phyloP scores from a whole-genome alignment of 371 early-diverging fungal species.

The Mucor ambiguus region DNA sequence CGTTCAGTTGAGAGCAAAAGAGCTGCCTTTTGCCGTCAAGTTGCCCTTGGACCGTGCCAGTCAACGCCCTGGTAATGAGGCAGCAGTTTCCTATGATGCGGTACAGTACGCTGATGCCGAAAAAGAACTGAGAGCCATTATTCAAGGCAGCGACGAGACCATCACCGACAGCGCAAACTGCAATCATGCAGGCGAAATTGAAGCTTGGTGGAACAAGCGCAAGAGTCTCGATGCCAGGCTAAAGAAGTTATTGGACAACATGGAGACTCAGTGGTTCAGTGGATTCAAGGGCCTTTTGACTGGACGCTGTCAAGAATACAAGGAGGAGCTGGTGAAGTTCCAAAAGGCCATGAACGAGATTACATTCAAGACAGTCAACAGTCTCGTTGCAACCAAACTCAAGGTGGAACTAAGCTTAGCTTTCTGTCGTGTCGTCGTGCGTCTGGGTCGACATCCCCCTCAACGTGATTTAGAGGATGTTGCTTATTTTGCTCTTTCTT shows the following conservation, averaged over 20 bases:
- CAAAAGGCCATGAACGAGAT: slow-evolving; percentile 22
- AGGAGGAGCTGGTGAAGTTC: slow-evolving; percentile 25
- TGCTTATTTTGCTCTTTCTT: slow-evolving; percentile 69
- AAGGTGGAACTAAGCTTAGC: slow-evolving; percentile 50
- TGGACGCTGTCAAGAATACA: slow-evolving; percentile 24
- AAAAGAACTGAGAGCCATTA: slow-evolving; percentile 56
- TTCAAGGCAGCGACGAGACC: slow-evolving; percentile 60
- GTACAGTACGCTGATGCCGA: slow-evolving; percentile 37
- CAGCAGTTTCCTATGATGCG: neutral
- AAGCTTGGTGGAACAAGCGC: slow-evolving; percentile 81
- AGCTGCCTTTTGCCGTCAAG: slow-evolving; percentile 65
- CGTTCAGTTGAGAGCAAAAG: slow-evolving; percentile 54
- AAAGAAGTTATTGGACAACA: slow-evolving; percentile 51
- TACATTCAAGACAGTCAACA: slow-evolving; percentile 10
- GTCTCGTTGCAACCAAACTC: slow-evolving; percentile 3
- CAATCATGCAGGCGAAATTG: slow-evolving; percentile 59
- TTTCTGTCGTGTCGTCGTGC: slow-evolving; percentile 61
- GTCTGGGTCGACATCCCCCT: slow-evolving; percentile 54
- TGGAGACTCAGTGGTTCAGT: slow-evolving; percentile 84
- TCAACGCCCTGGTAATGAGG: slow-evolving; percentile 30
- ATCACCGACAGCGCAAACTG: slow-evolving; percentile 38
- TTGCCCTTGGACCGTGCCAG: slow-evolving; percentile 69
- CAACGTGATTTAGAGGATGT: slow-evolving; percentile 67
- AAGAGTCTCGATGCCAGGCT: slow-evolving; percentile 69
- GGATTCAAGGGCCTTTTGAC: slow-evolving; percentile 62